Percentiles rank a stretch among this genome's conserved stretches.
These are phyloP conservation scores for Bryum argenteum DNA, from an alignment of 225 moss, liverwort and hornwort species.

Conservation along the genomic window DNA sequence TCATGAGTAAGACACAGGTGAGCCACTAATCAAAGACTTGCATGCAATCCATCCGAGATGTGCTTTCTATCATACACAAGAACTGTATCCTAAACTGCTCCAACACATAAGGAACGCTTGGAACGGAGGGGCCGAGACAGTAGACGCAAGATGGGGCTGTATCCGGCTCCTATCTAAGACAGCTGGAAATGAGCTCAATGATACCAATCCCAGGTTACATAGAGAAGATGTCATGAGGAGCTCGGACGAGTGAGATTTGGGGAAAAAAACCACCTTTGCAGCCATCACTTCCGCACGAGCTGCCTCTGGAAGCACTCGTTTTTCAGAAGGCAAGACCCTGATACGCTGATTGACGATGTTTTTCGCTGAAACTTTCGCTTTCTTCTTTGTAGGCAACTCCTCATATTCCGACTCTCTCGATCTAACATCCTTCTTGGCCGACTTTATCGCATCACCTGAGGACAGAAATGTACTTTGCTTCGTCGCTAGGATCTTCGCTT, in stretches of 20 bases:
- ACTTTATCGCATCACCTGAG: slow-evolving; percentile 39
- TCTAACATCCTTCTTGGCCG: slow-evolving; percentile 50
- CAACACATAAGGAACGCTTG: not conserved
- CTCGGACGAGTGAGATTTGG: not conserved
- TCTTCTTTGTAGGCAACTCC: slow-evolving; percentile 42
- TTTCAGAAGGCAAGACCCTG: slow-evolving; percentile 43
- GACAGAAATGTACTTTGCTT: slow-evolving; percentile 19
- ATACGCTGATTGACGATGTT: slow-evolving; percentile 51
- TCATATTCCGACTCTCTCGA: slow-evolving; percentile 49
- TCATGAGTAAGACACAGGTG: slow-evolving; percentile 6
- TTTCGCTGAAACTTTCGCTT: slow-evolving; percentile 53
- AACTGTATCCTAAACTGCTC: too few species aligned
- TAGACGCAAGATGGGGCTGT: not conserved
- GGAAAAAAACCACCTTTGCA: slow-evolving; percentile 58
- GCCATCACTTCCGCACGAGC: slow-evolving; percentile 74
- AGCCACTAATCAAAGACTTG: slow-evolving; percentile 10
- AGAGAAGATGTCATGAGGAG: not conserved
- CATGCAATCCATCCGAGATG: slow-evolving; percentile 9
- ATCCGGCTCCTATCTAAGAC: not conserved
- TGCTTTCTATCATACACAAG: not conserved
- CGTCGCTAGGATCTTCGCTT: slow-evolving; percentile 16
- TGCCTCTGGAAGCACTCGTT: slow-evolving; percentile 62
- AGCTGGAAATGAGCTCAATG: not conserved
- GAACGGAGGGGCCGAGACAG: not conserved
- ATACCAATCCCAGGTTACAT: not conserved